Percentiles rank a stretch among this genome's conserved stretches.
Evolutionary conservation across 2,329 filamentous ascomycete species (phyloP).

Genomic region (Alternaria sp.): DNA sequence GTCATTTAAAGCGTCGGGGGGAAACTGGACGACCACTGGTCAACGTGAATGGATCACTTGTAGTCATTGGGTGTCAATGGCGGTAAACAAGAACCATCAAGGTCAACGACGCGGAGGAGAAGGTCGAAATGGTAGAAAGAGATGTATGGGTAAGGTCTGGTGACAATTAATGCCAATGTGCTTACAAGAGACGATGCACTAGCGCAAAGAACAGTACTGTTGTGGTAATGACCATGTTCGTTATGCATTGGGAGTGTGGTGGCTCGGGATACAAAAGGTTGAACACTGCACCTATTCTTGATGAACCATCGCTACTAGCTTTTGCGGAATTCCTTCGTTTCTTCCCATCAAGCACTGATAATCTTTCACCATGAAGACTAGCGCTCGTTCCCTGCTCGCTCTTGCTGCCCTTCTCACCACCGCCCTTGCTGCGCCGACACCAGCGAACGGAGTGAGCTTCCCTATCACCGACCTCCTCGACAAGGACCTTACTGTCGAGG

Average conservation of each 20-base stretch:
- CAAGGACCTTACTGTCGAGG: constrained; percentile 32
- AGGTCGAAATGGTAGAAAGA: constrained; percentile 11
- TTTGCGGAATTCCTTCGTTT: constrained; percentile 1
- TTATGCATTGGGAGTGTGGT: neutral
- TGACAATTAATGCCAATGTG: constrained; percentile 10
- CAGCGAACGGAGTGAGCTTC: constrained; percentile 31
- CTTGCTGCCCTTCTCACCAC: constrained; percentile 25
- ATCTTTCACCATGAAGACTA: constrained; percentile 30
- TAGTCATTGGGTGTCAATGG: constrained; percentile 15
- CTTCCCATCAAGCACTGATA: neutral
- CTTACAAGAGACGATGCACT: constrained; percentile 3
- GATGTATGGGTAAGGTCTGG: constrained; percentile 1
- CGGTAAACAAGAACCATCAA: neutral
- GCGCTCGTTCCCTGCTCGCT: constrained; percentile 26
- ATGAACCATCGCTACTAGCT: constrained; percentile 4
- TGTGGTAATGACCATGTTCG: neutral
- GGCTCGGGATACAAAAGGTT: constrained; percentile 15
- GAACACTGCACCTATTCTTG: neutral
- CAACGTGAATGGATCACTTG: constrained; percentile 20
- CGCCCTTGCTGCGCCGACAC: constrained; percentile 27
- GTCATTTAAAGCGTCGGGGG: constrained; percentile 9
- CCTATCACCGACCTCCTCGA: constrained; percentile 37
- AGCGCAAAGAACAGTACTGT: constrained; percentile 4
- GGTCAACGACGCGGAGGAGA: constrained; percentile 12
- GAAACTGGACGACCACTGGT: constrained; percentile 4